These are phyloP conservation scores for Talaromyces atroroseus DNA, from an alignment of 2,329 filamentous ascomycete species.

Conservation along the genomic window DNA sequence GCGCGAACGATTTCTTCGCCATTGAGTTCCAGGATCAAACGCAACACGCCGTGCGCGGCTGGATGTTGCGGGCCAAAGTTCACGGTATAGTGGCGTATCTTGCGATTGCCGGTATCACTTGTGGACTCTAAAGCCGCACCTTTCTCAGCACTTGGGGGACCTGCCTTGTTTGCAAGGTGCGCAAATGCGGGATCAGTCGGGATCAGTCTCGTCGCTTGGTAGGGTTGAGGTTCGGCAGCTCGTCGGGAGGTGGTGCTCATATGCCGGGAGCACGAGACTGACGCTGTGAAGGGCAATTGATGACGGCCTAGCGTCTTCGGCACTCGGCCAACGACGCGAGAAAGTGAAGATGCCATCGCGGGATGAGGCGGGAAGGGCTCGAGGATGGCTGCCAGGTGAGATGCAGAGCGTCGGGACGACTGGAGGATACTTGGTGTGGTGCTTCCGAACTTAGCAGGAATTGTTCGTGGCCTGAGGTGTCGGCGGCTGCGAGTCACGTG, in stretches of 20 bases:
- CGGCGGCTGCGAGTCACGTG: constrained; percentile 34
- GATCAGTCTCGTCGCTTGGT: constrained; percentile 51
- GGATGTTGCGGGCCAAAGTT: constrained; percentile 99
- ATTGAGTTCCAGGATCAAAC: constrained; percentile 93
- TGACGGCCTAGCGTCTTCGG: constrained; percentile 55
- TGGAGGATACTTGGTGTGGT: constrained; percentile 22
- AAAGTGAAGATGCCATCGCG: constrained; percentile 56
- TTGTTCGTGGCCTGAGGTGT: constrained; percentile 28
- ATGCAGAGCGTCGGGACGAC: constrained; percentile 33
- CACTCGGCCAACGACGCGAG: constrained; percentile 55
- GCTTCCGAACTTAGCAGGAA: constrained; percentile 26
- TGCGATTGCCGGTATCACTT: constrained; percentile 54
- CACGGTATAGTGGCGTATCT: constrained; percentile 98
- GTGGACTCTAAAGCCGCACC: constrained; percentile 46
- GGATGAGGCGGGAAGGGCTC: constrained; percentile 21
- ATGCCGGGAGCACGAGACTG: constrained; percentile 45
- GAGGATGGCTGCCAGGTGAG: constrained; percentile 20
- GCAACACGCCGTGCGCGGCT: constrained; percentile 94
- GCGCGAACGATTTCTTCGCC: constrained; percentile 96
- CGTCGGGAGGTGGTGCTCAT: constrained; percentile 53
- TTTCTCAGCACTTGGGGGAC: constrained; percentile 34
- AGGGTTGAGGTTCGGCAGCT: constrained; percentile 46
- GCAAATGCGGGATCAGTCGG: constrained; percentile 54
- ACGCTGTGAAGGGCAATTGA: constrained; percentile 42
- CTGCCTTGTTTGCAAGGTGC: constrained; percentile 37